Evolutionary conservation across 1,284 basidiomycete species (phyloP).

Genomic region (Sanghuangporus baumii): DNA sequence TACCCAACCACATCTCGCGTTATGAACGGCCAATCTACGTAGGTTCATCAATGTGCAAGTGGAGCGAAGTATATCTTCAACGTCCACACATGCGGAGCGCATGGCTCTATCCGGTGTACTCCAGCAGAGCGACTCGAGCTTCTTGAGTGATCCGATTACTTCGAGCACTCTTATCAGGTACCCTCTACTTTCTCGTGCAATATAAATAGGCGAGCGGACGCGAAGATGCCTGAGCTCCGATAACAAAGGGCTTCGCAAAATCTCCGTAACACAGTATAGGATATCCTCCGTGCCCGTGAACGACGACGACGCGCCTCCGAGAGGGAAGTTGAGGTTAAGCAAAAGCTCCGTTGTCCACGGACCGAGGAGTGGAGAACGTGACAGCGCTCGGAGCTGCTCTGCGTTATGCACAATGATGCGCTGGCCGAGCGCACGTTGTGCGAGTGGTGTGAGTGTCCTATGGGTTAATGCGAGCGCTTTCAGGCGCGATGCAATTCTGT

Average conservation of each 20-base stretch:
- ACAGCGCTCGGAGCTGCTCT: not conserved
- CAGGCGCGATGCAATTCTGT: not conserved
- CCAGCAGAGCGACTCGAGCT: slow-evolving; percentile 1
- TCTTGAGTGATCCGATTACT: not conserved
- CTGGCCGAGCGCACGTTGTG: slow-evolving; percentile 4
- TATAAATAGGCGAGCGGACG: not conserved
- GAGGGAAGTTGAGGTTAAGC: not conserved
- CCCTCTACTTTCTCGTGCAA: not conserved
- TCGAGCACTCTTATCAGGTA: not conserved
- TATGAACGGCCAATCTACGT: not conserved
- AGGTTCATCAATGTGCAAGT: not conserved
- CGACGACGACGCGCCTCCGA: not conserved
- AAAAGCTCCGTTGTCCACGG: slow-evolving; percentile 7
- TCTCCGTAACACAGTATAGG: not conserved
- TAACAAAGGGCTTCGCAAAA: not conserved
- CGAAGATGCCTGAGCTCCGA: not conserved
- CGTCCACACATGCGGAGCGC: not conserved
- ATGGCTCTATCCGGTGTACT: not conserved
- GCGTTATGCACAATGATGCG: not conserved
- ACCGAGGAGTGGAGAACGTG: slow-evolving; percentile 5
- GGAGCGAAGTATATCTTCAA: not conserved
- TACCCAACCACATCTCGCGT: not conserved
- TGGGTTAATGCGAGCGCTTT: slow-evolving; percentile 1
- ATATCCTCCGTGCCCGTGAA: not conserved
- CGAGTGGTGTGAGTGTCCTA: slow-evolving; percentile 1